Base-by-base conservation (phyloP, 2,329 filamentous ascomycete genomes). In the Hansfordia pulvinata region DNA sequence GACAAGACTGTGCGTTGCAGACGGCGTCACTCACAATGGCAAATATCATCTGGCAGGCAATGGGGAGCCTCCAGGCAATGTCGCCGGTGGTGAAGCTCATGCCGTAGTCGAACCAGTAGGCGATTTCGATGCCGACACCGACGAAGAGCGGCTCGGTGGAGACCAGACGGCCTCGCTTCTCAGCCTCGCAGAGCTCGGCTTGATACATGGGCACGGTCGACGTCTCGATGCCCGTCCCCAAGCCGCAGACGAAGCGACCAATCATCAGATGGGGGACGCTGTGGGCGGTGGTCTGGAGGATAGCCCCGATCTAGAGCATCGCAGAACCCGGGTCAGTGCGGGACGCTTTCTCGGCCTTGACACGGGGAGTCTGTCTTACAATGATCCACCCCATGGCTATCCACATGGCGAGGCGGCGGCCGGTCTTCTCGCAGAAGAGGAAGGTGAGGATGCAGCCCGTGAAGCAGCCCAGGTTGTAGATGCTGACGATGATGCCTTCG, bases 131-230 rank as follows among this genome's bases (percentile, higher is more conserved):
- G 2, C 43, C 43, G 5, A 43, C 30, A 3, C 41, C 41, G 3
- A 44, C 40, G 10, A 43, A 40, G 2, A 42, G 16, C 2, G 35
- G 32, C 28, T 62, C 54, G n/a, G 43, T 47, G n/a, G 48, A 52
- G 14, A 62, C 54, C 7, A 56, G 45, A 11, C 50, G 49, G 20
- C 58, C 60, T 20, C 60, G 44, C 22, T 50, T 51, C n/a, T 50
- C 43, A 2, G 50, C 49, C 25, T 56, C 49, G 24, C 52, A 58
- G 2, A 62, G 44, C 34, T 64, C 60, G 1, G 54, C 48, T 31
- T 62, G 59, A 29, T 59, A 56, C 47, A 39, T 50, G 1, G 51
- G 51, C 1, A 55, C 47, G 1, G 52, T 55, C 4, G 44, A 45
- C 0, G 48, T 52, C 19, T 52, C 28, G 18, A 29, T 29, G 7